These are phyloP conservation scores for Candida manassasensis DNA, from an alignment of 805 yeast genomes.

Conservation along the genomic window DNA sequence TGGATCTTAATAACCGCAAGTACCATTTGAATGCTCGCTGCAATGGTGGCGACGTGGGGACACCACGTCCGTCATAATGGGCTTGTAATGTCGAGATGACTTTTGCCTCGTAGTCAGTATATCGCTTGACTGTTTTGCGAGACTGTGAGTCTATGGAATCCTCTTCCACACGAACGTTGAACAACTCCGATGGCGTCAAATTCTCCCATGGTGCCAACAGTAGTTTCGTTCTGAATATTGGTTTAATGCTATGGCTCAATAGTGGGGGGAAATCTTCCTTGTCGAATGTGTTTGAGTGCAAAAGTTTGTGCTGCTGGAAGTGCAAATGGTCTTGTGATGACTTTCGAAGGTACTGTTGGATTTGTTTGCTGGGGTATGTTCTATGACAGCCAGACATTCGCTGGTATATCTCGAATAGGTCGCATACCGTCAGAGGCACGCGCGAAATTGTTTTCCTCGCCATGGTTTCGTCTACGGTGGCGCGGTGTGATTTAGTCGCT, in stretches of 20 bases:
- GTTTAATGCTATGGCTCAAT: slow-evolving; percentile 1
- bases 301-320: slow-evolving; percentile 19
- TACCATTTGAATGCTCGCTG: slow-evolving; percentile 27
- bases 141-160: background rate
- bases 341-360: slow-evolving; percentile 14
- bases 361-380: slow-evolving; percentile 9
- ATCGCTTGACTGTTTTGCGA: background rate
- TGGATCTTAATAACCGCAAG: slow-evolving; percentile 17
- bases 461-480: too few relatives aligned
- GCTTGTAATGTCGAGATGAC: background rate
- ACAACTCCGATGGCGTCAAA: slow-evolving; percentile 2
- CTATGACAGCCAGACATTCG: slow-evolving; percentile 10
- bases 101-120: slow-evolving; percentile 4
- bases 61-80: background rate
- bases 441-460: slow-evolving; percentile 16
- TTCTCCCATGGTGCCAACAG: background rate
- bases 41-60: background rate
- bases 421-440: slow-evolving; percentile 18
- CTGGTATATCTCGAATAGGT: slow-evolving; percentile 17
- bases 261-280: slow-evolving; percentile 5
- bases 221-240: background rate
- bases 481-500: too few relatives aligned
- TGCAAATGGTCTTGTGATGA: slow-evolving; percentile 15
- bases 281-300: slow-evolving; percentile 7
- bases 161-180: slow-evolving; percentile 1